A percentile compares a stretch with the other conserved stretches of the same genome.
Evolutionary conservation across 495 filamentous ascomycete genomes (phyloP).

Genomic region (Tuber melanosporum): DNA sequence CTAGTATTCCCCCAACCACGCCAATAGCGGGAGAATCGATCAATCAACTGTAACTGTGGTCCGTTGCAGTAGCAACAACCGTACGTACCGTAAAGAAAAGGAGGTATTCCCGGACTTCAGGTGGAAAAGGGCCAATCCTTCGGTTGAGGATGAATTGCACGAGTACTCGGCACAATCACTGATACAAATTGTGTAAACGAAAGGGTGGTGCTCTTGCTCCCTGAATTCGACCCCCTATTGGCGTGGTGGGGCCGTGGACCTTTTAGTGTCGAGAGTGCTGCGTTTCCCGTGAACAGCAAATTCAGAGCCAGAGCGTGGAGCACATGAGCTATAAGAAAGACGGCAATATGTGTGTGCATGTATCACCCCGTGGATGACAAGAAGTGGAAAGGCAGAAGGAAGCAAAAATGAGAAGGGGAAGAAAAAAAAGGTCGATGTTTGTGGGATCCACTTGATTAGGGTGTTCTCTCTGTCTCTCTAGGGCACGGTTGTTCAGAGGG

Average conservation of each 20-base stretch:
- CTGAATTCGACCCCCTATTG: neutral
- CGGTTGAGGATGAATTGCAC: neutral
- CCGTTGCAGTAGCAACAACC: slow-evolving; percentile 4
- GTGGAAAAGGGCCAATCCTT: neutral
- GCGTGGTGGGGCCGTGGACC: neutral
- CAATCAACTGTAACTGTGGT: neutral
- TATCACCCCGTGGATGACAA: neutral
- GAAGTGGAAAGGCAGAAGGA: neutral
- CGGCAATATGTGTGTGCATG: neutral
- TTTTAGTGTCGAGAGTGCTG: neutral
- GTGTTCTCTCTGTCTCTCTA: neutral
- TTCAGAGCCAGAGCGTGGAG: neutral
- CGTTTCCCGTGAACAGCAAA: neutral
- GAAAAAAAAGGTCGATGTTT: neutral
- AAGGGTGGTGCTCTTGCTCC: neutral
- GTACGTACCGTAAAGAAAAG: neutral
- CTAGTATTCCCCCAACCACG: neutral
- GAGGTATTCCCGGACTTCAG: neutral
- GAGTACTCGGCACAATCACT: neutral
- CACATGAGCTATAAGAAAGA: slow-evolving; percentile 1
- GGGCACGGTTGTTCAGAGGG: neutral
- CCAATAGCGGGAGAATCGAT: neutral
- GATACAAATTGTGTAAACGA: neutral
- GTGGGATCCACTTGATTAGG: neutral
- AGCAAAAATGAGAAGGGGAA: neutral